Conservation (phyloP, 805 yeast genomes). For the Schizosaccharomyces octosporus region DNA sequence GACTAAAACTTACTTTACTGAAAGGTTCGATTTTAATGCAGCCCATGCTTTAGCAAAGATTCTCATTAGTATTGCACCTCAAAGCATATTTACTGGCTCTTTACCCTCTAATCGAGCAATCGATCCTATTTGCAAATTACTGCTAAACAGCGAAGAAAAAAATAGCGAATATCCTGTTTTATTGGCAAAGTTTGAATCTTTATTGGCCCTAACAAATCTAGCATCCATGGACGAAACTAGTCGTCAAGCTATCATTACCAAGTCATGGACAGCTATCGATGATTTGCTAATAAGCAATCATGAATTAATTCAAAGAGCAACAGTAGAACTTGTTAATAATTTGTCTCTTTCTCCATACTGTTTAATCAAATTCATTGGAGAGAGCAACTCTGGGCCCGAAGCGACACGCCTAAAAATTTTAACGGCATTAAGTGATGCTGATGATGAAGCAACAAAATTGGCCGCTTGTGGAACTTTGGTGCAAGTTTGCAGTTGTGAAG, state of each 20-base stretch:
- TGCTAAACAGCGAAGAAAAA: slow-evolving; percentile 3
- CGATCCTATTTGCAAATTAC: slow-evolving; percentile 12
- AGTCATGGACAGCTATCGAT: slow-evolving; percentile 25
- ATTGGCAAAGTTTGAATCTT: slow-evolving; percentile 23
- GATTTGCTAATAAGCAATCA: slow-evolving; percentile 14
- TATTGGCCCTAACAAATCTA: slow-evolving; percentile 44
- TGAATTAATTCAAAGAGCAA: slow-evolving; percentile 27
- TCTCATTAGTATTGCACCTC: slow-evolving; percentile 16
- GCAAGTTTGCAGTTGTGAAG: not conserved
- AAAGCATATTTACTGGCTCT: slow-evolving; percentile 14
- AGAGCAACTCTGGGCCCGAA: not conserved
- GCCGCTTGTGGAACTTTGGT: not conserved
- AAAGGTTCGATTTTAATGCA: not conserved
- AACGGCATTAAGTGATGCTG: not conserved
- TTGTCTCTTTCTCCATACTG: not conserved
- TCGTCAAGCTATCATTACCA: slow-evolving; percentile 17
- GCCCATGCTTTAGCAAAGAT: slow-evolving; percentile 13
- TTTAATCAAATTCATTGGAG: not conserved
- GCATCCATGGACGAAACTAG: slow-evolving; percentile 24
- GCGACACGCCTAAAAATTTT: not conserved
- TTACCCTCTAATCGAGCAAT: slow-evolving; percentile 13
- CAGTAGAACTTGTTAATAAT: slow-evolving; percentile 21
- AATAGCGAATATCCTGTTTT: slow-evolving; percentile 10
- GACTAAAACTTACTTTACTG: not conserved
- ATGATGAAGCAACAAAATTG: not conserved